Evolutionary conservation across 2,329 filamentous ascomycete species (phyloP).

Genomic region (Aspergillus brunneoviolaceus): DNA sequence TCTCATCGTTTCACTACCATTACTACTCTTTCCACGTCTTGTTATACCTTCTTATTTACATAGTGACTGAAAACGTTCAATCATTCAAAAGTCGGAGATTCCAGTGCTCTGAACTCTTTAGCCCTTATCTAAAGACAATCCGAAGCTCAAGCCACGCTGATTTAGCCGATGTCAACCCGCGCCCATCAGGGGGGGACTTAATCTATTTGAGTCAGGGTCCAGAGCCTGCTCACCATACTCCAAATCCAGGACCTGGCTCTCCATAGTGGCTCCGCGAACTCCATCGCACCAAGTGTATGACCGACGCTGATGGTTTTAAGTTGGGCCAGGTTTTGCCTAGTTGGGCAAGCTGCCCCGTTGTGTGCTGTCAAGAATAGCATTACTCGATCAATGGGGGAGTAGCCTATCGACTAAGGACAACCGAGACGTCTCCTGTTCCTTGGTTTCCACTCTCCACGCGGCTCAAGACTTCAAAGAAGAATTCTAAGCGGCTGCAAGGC

Average conservation of each 20-base stretch:
- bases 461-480: not conserved
- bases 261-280: not conserved
- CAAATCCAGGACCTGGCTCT: not conserved
- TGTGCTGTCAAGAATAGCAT: not conserved
- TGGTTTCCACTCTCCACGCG: not conserved
- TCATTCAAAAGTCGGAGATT: too few relatives aligned
- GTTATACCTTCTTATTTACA: too few relatives aligned
- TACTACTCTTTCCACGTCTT: too few relatives aligned
- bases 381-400: not conserved
- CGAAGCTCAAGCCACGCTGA: not conserved
- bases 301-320: not conserved
- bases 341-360: not conserved
- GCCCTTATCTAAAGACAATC: not conserved
- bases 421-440: not conserved
- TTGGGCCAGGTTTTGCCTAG: not conserved
- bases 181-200: not conserved
- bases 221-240: not conserved
- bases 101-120: too few relatives aligned
- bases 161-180: not conserved
- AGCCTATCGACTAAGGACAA: not conserved
- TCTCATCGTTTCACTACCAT: not conserved
- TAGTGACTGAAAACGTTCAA: too few relatives aligned
- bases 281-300: not conserved
- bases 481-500: not conserved
- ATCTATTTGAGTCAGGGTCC: not conserved